phyloP scores from a whole-genome alignment of 352 stramenopile species.

The Globisporangium parvum region DNA sequence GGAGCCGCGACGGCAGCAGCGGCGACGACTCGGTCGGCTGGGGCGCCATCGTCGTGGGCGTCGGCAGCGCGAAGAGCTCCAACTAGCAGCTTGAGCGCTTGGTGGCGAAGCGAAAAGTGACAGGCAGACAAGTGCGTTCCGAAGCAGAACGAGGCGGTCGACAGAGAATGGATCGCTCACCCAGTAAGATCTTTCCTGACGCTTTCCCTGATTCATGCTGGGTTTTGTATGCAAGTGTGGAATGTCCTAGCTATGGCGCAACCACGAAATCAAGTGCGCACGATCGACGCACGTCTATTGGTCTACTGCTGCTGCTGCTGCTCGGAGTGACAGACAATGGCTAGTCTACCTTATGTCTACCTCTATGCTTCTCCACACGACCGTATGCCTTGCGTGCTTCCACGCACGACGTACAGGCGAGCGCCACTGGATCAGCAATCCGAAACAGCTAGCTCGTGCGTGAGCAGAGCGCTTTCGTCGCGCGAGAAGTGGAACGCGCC shows the following conservation, averaged over 20 bases:
- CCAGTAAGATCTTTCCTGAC: neutral
- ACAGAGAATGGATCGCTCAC: neutral
- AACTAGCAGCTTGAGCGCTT: neutral
- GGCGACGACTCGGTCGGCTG: slow-evolving; percentile 44
- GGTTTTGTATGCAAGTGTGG: neutral
- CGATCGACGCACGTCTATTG: too few relatives aligned
- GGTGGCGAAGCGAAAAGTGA: slow-evolving; percentile 6
- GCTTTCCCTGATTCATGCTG: neutral
- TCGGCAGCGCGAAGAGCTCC: neutral
- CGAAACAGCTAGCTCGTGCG: slow-evolving; percentile 27
- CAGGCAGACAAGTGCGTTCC: too few relatives aligned
- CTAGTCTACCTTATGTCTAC: too few relatives aligned
- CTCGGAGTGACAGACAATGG: too few relatives aligned
- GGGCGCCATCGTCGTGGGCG: slow-evolving; percentile 1
- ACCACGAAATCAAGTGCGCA: too few relatives aligned
- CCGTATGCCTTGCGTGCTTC: too few relatives aligned
- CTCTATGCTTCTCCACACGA: too few relatives aligned
- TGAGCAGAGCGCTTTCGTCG: slow-evolving; percentile 64
- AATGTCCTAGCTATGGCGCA: neutral
- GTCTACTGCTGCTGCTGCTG: too few relatives aligned
- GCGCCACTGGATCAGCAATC: slow-evolving; percentile 1
- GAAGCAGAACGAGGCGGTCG: neutral
- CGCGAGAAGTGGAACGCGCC: slow-evolving; percentile 68
- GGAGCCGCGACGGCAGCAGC: slow-evolving; percentile 30
- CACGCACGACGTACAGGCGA: too few relatives aligned